Evolutionary conservation across 2,329 filamentous ascomycete species (phyloP), one percentile per base, ranked within the genome.

Genomic region (Biscogniauxia sp.): DNA sequence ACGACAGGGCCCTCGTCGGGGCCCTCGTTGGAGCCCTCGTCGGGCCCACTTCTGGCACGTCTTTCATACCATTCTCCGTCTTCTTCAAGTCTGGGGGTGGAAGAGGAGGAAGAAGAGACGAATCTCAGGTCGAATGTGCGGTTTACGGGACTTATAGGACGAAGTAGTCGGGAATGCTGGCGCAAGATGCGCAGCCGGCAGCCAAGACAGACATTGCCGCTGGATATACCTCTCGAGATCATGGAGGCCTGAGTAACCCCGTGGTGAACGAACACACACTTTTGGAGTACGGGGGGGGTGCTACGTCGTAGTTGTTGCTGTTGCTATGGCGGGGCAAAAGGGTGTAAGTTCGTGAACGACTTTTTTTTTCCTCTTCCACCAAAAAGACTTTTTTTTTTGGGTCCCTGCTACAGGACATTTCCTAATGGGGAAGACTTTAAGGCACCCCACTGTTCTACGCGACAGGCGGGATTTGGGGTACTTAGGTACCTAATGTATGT

Each of bases 151-250:
- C 61, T 32, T 32, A 58, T 60, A 56, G 64, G 53, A 55, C 60
- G 19, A 45, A 63, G 53, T 8, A 57, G 66, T 32, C 61, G 64
- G 53, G 61, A 52, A 51, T 56, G 63, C 58, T 66, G 66, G 26
- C 66, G 63, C 52, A 73, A 70, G 58, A 76, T 70, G 64, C 70
- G 73, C 45, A 78, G 67, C 53, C 69, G 76, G 64, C 77, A 79
- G 70, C 74, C 68, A 55, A 78, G 66, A 70, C 77, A 79, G 64
- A 78, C 71, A 61, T 74, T 72, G 68, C 74, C 69, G 61, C 71
- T 62, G 28, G 70, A 59, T 50, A 73, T 62, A 54, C 68, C 69
- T 63, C 70, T 67, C 55, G 74, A 57, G 64, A 78, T 72, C 77
- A 78, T 78, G 58, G 68, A 67, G 74, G 71, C 20, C 11, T 45